Percentiles rank a stretch among this genome's conserved stretches.
Evolutionary conservation across 2,329 filamentous ascomycete genomes (phyloP).

Genomic region (Talaromyces sp.): DNA sequence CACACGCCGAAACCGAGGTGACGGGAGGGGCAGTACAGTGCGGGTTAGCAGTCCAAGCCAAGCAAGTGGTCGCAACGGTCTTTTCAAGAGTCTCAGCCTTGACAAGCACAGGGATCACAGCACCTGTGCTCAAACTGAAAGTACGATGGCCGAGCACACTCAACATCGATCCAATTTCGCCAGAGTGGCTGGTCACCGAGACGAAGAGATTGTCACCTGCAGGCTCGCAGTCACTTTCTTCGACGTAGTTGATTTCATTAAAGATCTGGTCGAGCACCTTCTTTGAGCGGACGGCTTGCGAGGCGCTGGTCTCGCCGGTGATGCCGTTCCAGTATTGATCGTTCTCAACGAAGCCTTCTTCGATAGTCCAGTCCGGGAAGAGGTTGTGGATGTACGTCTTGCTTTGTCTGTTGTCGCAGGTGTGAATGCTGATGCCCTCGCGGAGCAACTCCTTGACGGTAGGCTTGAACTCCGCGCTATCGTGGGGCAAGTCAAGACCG

Average conservation of each 20-base stretch:
- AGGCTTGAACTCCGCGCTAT: constrained; percentile 46
- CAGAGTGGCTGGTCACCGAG: constrained; percentile 56
- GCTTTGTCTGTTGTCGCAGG: constrained; percentile 54
- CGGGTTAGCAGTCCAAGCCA: constrained; percentile 29
- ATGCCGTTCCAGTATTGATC: constrained; percentile 54
- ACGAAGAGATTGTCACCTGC: constrained; percentile 38
- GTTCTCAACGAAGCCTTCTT: constrained; percentile 50
- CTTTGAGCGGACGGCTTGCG: constrained; percentile 45
- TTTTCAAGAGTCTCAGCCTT: constrained; percentile 35
- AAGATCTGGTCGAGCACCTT: constrained; percentile 53
- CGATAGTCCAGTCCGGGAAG: constrained; percentile 51
- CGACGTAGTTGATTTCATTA: constrained; percentile 10
- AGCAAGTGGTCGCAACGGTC: constrained; percentile 20
- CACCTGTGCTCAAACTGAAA: constrained; percentile 48
- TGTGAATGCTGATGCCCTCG: constrained; percentile 58
- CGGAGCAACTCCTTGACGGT: constrained; percentile 55
- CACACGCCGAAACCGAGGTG: constrained; percentile 28
- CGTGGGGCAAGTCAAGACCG: constrained; percentile 42
- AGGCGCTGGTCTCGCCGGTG: constrained; percentile 45
- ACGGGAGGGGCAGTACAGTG: constrained; percentile 35
- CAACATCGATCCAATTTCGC: constrained; percentile 53
- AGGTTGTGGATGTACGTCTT: constrained; percentile 45
- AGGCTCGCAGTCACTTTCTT: constrained; percentile 1
- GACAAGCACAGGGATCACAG: constrained; percentile 50
- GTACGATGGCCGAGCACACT: constrained; percentile 41